Evolutionary conservation across 805 yeast species (phyloP).

Genomic region (Cyberlindnera subsufficiens): DNA sequence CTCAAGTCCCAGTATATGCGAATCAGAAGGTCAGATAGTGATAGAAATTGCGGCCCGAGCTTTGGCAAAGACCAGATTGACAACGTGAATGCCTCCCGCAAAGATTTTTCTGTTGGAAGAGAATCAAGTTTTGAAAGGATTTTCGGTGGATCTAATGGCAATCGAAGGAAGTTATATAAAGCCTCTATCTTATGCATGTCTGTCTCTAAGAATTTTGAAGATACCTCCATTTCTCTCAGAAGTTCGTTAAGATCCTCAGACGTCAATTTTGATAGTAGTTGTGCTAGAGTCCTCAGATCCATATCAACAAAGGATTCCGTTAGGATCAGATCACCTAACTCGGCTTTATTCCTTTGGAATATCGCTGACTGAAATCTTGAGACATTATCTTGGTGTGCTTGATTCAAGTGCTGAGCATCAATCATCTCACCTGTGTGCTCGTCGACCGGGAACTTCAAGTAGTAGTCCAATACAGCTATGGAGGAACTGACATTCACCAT

Average conservation of each 20-base stretch:
- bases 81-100: neutral
- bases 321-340: conserved; percentile 10
- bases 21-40: conserved; percentile 8
- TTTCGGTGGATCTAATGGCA: conserved; percentile 1
- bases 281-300: neutral
- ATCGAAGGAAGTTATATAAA: neutral
- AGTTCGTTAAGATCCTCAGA: neutral
- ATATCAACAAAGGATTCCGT: neutral
- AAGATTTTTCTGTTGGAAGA: neutral
- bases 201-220: neutral
- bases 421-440: conserved; percentile 32
- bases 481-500: conserved; percentile 1
- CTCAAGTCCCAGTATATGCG: conserved; percentile 5
- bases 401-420: conserved; percentile 11
- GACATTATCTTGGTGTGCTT: conserved; percentile 6
- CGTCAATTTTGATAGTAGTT: neutral
- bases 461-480: conserved; percentile 16
- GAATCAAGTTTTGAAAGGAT: neutral
- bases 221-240: neutral
- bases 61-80: neutral
- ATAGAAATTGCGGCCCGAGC: conserved; percentile 5
- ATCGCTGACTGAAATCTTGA: conserved; percentile 22
- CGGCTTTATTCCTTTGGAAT: conserved; percentile 13
- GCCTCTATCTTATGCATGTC: conserved; percentile 1
- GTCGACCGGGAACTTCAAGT: conserved; percentile 34